Evolutionary conservation across 805 yeast genomes (phyloP).

Genomic region (Lipomyces yamadae): DNA sequence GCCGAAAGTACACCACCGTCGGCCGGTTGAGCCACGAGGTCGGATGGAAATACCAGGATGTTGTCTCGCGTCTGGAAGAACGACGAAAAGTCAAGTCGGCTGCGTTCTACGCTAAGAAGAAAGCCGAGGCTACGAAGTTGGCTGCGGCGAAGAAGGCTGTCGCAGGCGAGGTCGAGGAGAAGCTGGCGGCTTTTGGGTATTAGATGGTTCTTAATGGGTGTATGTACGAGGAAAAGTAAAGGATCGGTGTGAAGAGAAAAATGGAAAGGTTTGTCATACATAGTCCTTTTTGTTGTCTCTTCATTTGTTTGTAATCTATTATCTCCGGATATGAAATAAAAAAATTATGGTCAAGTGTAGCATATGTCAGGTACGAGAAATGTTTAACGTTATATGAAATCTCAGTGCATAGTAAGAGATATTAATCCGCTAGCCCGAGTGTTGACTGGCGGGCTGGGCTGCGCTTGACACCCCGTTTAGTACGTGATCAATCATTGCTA

Average conservation of each 20-base stretch:
- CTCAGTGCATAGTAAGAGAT: background rate
- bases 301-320: conserved; percentile 23
- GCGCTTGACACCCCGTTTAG: no score
- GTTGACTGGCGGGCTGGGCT: no score
- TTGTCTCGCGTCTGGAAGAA: conserved; percentile 97
- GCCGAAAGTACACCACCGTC: conserved; percentile 99
- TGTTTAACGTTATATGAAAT: background rate
- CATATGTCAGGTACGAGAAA: background rate
- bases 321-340: conserved; percentile 22
- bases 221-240: conserved; percentile 11
- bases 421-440: no score
- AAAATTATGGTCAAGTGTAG: conserved; percentile 6
- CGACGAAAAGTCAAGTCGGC: conserved; percentile 99
- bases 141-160: conserved; percentile 83
- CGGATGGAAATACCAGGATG: conserved; percentile 99
- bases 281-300: conserved; percentile 8
- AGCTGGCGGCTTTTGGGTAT: conserved; percentile 97
- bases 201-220: conserved; percentile 52
- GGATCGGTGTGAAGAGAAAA: background rate
- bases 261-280: conserved; percentile 5
- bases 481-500: no score
- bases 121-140: conserved; percentile 91
- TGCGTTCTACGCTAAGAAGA: conserved; percentile 99
- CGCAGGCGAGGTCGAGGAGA: conserved; percentile 88
- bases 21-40: conserved; percentile 95